Conservation (phyloP, 257 asterid genomes). For the Agastache rugosa region DNA sequence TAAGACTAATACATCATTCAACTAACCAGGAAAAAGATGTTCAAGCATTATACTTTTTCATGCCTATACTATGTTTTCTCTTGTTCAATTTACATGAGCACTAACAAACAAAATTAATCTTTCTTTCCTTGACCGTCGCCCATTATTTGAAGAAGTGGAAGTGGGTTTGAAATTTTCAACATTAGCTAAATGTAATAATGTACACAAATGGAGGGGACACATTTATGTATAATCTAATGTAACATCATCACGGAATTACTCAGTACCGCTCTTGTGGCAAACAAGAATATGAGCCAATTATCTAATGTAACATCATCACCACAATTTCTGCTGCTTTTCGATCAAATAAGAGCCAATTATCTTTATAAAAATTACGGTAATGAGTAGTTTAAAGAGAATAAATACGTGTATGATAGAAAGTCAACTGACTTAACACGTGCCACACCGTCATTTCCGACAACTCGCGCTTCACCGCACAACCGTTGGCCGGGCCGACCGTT, state of each 20-base stretch:
- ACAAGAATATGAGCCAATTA: background rate
- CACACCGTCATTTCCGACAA: constrained; percentile 20
- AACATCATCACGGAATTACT: background rate
- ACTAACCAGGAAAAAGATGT: constrained; percentile 11
- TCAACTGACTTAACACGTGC: constrained; percentile 9
- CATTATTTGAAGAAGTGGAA: background rate
- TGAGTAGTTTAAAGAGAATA: background rate
- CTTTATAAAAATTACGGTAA: background rate
- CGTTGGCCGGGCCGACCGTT: background rate
- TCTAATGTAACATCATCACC: too few species aligned
- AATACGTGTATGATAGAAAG: background rate
- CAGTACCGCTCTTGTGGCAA: constrained; percentile 4
- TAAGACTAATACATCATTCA: background rate
- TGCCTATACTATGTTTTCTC: background rate
- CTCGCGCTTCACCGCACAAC: background rate
- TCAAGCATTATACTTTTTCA: background rate
- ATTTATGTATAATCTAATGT: constrained; percentile 11
- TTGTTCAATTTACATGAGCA: background rate
- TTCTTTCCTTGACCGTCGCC: constrained; percentile 7
- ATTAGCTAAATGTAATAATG: background rate
- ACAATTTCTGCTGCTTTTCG: background rate
- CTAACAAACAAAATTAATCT: background rate
- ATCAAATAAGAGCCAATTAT: background rate
- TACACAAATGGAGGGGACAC: constrained; percentile 15
- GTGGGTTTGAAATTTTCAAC: constrained; percentile 15